Percentiles rank a stretch among this genome's conserved stretches.
Conservation (phyloP, 2,329 filamentous ascomycete species). For the Xylariaceae sp. region DNA sequence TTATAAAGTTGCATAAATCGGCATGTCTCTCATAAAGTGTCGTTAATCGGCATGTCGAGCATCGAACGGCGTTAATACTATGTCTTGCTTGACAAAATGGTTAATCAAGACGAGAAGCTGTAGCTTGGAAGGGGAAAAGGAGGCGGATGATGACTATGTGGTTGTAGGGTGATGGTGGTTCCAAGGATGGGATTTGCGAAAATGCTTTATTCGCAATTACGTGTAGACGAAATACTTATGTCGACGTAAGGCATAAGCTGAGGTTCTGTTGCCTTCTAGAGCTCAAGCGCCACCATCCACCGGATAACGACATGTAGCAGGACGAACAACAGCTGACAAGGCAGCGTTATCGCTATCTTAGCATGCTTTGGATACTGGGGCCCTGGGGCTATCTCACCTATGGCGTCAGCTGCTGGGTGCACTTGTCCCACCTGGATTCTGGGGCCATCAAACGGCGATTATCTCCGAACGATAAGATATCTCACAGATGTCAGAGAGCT, state of each 20-base stretch:
- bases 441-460: neutral
- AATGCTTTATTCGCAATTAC: slow-evolving; percentile 21
- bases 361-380: neutral
- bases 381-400: neutral
- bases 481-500: no score
- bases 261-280: slow-evolving; percentile 21
- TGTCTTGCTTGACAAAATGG: neutral
- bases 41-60: slow-evolving; percentile 12
- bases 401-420: neutral
- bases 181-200: slow-evolving; percentile 12
- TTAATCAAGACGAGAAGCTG: neutral
- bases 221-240: slow-evolving; percentile 1
- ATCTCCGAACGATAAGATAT: neutral
- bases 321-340: neutral
- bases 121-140: neutral
- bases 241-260: slow-evolving; percentile 6
- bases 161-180: neutral
- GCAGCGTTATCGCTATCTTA: neutral
- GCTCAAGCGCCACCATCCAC: slow-evolving; percentile 9
- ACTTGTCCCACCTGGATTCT: neutral
- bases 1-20: slow-evolving; percentile 8
- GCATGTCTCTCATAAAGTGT: slow-evolving; percentile 7
- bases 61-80: neutral
- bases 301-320: slow-evolving; percentile 17
- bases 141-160: neutral